Evolutionary conservation across 495 filamentous ascomycete species (phyloP).

Genomic region (Xylaria telfairii): DNA sequence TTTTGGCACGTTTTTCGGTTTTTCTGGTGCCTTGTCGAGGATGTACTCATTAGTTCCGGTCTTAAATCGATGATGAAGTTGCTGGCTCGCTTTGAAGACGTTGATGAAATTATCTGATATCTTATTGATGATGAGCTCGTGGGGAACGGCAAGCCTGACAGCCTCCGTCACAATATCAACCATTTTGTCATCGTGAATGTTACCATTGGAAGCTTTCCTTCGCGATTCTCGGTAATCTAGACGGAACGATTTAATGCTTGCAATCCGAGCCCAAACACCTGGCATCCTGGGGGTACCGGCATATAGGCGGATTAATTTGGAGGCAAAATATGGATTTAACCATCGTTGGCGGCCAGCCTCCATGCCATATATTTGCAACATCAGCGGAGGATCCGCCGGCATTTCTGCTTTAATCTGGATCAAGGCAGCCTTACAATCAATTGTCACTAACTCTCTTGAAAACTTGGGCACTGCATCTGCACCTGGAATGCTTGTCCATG

Average conservation of each 20-base stretch:
- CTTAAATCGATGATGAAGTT: constrained; percentile 88
- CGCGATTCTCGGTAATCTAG: constrained; percentile 79
- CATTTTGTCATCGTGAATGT: constrained; percentile 73
- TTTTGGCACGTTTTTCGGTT: constrained; percentile 83
- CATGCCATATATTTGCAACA: constrained; percentile 84
- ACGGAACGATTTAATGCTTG: constrained; percentile 80
- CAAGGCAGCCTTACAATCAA: constrained; percentile 79
- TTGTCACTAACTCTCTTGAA: constrained; percentile 69
- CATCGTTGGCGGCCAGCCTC: constrained; percentile 86
- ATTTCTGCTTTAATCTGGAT: constrained; percentile 88
- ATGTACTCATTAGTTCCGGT: constrained; percentile 87
- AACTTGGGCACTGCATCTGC: constrained; percentile 39
- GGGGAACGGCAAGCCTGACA: constrained; percentile 88
- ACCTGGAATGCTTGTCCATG: constrained; percentile 40
- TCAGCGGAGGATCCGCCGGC: constrained; percentile 84
- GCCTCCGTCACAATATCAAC: constrained; percentile 86
- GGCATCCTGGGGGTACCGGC: constrained; percentile 82
- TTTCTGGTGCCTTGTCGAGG: constrained; percentile 79
- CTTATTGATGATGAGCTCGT: constrained; percentile 88
- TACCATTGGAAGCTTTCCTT: constrained; percentile 65
- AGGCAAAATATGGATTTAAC: constrained; percentile 76
- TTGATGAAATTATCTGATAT: constrained; percentile 93
- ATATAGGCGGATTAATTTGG: constrained; percentile 80
- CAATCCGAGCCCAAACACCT: constrained; percentile 80
- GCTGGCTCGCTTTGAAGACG: constrained; percentile 81